These are phyloP conservation scores for Colletotrichum navitas DNA, from an alignment of 2,329 filamentous ascomycete genomes.

Conservation along the genomic window DNA sequence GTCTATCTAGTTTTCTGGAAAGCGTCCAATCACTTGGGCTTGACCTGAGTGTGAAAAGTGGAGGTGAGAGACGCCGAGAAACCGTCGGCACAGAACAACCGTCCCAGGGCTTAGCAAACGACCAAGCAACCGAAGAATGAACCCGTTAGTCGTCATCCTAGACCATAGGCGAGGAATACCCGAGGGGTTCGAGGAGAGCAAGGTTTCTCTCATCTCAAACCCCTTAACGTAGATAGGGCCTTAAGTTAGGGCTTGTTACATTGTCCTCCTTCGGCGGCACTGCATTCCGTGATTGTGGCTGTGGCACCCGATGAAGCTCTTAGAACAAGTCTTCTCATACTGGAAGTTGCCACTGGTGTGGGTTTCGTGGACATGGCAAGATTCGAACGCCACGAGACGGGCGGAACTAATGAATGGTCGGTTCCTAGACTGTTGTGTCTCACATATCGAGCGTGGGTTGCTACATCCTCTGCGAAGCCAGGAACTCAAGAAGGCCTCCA, in stretches of 20 bases:
- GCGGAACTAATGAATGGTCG: too few relatives aligned
- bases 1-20: not conserved
- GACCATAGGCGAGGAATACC: not conserved
- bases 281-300: not conserved
- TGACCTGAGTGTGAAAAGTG: not conserved
- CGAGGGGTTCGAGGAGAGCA: too few relatives aligned
- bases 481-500: not conserved
- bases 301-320: not conserved
- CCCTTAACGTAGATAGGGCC: not conserved
- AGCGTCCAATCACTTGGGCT: not conserved
- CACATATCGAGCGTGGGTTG: not conserved
- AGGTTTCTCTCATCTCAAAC: not conserved
- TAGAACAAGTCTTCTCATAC: not conserved
- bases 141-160: not conserved
- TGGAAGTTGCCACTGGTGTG: not conserved
- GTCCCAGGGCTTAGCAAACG: slow-evolving; percentile 1
- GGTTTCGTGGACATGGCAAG: too few relatives aligned
- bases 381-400: not conserved
- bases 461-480: not conserved
- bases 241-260: not conserved
- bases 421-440: too few relatives aligned
- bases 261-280: not conserved
- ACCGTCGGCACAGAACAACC: slow-evolving; percentile 9
- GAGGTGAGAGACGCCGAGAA: slow-evolving; percentile 4
- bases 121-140: not conserved